Evolutionary conservation across 257 asterid species (phyloP).

Genomic region (Buddleja alternifolia): DNA sequence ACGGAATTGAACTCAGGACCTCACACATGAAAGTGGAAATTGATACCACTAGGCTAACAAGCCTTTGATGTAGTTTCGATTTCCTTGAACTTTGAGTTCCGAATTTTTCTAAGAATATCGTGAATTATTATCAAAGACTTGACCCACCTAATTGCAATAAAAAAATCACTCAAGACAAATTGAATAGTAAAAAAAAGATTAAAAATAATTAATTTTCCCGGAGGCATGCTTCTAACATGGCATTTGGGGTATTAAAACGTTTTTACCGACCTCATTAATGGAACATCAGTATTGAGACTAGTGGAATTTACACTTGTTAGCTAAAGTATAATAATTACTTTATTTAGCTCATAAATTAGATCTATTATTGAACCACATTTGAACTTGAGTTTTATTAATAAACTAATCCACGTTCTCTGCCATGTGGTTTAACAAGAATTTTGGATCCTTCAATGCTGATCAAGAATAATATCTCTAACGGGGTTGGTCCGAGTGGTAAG

Average conservation of each 20-base stretch:
- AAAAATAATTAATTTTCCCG: slow-evolving; percentile 19
- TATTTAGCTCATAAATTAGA: slow-evolving; percentile 27
- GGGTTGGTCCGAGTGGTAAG: too few relatives aligned
- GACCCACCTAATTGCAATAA: too few relatives aligned
- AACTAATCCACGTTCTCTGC: slow-evolving; percentile 48
- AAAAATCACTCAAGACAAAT: too few relatives aligned
- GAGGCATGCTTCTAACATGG: slow-evolving; percentile 43
- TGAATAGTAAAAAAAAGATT: background rate
- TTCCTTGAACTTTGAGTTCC: too few relatives aligned
- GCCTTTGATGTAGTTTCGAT: too few relatives aligned
- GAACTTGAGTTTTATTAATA: background rate
- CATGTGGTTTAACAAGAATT: slow-evolving; percentile 50
- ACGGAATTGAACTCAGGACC: too few relatives aligned
- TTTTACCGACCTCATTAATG: slow-evolving; percentile 48
- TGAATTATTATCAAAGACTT: too few relatives aligned
- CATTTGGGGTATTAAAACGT: slow-evolving; percentile 36
- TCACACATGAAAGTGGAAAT: too few relatives aligned
- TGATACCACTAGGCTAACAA: too few relatives aligned
- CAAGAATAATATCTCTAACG: too few relatives aligned
- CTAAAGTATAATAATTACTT: slow-evolving; percentile 11
- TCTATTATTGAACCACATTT: slow-evolving; percentile 21
- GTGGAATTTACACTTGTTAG: slow-evolving; percentile 9
- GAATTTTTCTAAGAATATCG: too few relatives aligned
- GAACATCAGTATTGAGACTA: slow-evolving; percentile 22
- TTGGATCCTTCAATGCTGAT: slow-evolving; percentile 22